phyloP scores from a whole-genome alignment of 2,329 filamentous ascomycete genomes.

The Gnomoniopsis smithogilvyi region DNA sequence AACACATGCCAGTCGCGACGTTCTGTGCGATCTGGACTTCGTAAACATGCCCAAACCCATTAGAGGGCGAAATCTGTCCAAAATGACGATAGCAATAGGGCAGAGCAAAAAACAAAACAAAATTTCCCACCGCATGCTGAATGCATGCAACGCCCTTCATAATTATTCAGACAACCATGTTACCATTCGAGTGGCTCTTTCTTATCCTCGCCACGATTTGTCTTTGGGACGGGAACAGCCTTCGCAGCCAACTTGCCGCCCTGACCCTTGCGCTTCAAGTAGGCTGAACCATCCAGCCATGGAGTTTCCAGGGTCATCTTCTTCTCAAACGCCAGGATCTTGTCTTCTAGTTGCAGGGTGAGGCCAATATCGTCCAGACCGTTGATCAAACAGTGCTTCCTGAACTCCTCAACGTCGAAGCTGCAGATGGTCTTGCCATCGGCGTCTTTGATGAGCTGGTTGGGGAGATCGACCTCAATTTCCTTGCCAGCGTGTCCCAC shows the following conservation, averaged over 20 bases:
- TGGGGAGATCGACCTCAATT: conserved; percentile 83
- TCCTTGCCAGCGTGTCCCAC: conserved; percentile 79
- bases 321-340: conserved; percentile 80
- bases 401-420: conserved; percentile 90
- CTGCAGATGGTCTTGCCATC: conserved; percentile 68
- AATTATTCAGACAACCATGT: conserved; percentile 13
- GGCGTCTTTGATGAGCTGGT: conserved; percentile 76
- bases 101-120: too few species aligned
- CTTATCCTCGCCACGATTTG: conserved; percentile 81
- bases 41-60: neutral
- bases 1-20: neutral
- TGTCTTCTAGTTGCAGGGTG: conserved; percentile 87
- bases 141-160: conserved; percentile 6
- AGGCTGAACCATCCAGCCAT: conserved; percentile 86
- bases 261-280: conserved; percentile 61
- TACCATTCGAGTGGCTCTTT: conserved; percentile 90
- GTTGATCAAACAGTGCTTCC: conserved; percentile 91
- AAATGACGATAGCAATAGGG: neutral
- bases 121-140: conserved; percentile 1
- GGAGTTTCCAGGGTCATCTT: conserved; percentile 75
- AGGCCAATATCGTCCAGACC: conserved; percentile 94
- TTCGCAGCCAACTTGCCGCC: conserved; percentile 55
- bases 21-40: neutral
- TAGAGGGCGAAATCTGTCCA: neutral
- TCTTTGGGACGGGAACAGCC: conserved; percentile 73